Evolutionary conservation across 306 rosid genomes (phyloP), one percentile per base, ranked within the genome.

Genomic region (Gleditsia sinensis): DNA sequence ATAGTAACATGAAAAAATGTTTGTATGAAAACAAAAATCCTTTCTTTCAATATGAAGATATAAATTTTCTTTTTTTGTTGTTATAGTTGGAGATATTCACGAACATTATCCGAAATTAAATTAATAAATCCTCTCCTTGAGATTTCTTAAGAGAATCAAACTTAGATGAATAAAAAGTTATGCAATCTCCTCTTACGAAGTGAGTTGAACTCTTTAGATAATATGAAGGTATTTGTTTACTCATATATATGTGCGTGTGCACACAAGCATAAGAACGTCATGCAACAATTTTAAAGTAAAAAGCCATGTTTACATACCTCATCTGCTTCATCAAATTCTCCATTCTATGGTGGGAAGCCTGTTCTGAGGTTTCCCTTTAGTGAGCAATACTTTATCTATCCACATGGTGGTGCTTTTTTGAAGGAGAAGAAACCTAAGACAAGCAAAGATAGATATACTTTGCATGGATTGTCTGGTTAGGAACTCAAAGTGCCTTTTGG

Each of bases 391-490:
- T 60, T 53, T 36, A 74, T 42, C 45, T 25, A 28, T 30, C 69
- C 57, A 75, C 45, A 36, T 23, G 32, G 1, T 49, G 85, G 70
- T 36, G 74, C 69, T 78, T 88, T 71, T 84, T 86, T 83, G 92
- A 86, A 80, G 81, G 77, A 66, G 66, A 81, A 80, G 65, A 81
- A 83, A 81, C 21, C 17, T 51, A 45, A 16, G 62, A 55, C 61
- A 78, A 85, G 88, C 86, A 81, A 85, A 74, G 81, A 81, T 27
- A 30, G 20, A 79, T 74, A 84, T 85, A 70, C 96, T 87, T 94
- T 88, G 93, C 87, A 94, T 84, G 85, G 32, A 46, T 60, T 56
- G 66, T 51, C 72, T 79, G 86, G 70, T 83, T 84, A 83, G 91
- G 83, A 85, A 78, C 85, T 86, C 69, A 34, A 17, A 80, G 69